A percentile compares a stretch with the other conserved stretches of the same genome.
These are phyloP conservation scores for Penicillium egyptiacum DNA, from an alignment of 495 filamentous ascomycete genomes.

Conservation along the genomic window DNA sequence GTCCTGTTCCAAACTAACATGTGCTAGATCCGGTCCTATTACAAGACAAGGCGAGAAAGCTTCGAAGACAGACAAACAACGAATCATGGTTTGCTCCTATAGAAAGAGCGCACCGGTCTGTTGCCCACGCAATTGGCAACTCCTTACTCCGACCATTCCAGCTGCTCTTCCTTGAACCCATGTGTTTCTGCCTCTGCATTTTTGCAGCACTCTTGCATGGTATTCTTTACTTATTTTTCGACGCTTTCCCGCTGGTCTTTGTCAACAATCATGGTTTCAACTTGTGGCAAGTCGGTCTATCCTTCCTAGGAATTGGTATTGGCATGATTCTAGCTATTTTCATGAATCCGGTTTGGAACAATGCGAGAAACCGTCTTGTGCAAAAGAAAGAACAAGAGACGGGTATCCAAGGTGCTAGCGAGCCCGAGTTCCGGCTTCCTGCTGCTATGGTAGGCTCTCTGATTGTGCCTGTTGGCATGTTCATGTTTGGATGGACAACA, in stretches of 20 bases:
- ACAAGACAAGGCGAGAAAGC: slow-evolving; percentile 56
- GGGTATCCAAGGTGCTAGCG: not conserved
- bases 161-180: slow-evolving; percentile 68
- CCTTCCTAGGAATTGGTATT: slow-evolving; percentile 55
- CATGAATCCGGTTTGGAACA: slow-evolving; percentile 66
- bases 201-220: slow-evolving; percentile 69
- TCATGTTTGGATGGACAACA: slow-evolving; percentile 72
- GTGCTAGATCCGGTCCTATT: slow-evolving; percentile 52
- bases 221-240: slow-evolving; percentile 77
- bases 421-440: slow-evolving; percentile 73
- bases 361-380: slow-evolving; percentile 57
- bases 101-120: too few species aligned
- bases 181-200: slow-evolving; percentile 65
- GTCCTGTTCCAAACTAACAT: too few species aligned
- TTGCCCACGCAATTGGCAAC: slow-evolving; percentile 10
- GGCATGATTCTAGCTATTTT: slow-evolving; percentile 60
- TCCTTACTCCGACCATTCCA: slow-evolving; percentile 69
- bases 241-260: slow-evolving; percentile 74
- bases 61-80: slow-evolving; percentile 59
- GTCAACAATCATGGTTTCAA: slow-evolving; percentile 63
- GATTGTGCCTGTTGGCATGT: slow-evolving; percentile 71
- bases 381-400: slow-evolving; percentile 19
- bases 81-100: slow-evolving; percentile 54
- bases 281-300: slow-evolving; percentile 59
- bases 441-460: slow-evolving; percentile 66